Percentiles rank a stretch among this genome's conserved stretches.
These are phyloP conservation scores for Debaryomyces castellii DNA, from an alignment of 805 yeast genomes.

Conservation along the genomic window DNA sequence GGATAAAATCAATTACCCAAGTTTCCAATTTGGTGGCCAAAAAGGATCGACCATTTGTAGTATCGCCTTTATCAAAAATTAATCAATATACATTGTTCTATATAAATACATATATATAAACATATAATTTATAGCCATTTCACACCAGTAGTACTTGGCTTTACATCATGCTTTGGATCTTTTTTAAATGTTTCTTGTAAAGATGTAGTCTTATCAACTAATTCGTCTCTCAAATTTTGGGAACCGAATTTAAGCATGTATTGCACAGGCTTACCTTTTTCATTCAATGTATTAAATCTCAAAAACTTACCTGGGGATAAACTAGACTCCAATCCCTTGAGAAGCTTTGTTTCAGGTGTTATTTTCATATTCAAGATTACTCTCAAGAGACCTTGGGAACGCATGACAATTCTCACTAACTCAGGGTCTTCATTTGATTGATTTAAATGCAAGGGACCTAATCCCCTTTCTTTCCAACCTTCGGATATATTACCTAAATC, in stretches of 20 bases:
- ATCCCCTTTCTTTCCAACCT: conserved; percentile 97
- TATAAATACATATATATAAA: not conserved
- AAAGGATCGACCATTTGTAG: conserved; percentile 88
- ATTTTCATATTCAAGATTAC: conserved; percentile 79
- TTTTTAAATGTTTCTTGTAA: conserved; percentile 19
- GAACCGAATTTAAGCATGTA: conserved; percentile 75
- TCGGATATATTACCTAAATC: conserved; percentile 61
- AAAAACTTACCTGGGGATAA: conserved; percentile 80
- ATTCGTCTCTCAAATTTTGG: conserved; percentile 55
- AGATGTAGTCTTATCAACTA: conserved; percentile 51
- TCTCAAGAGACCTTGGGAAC: conserved; percentile 81
- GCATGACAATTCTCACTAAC: conserved; percentile 77
- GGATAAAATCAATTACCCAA: conserved; percentile 73
- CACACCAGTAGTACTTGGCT: not conserved
- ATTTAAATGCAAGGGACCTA: conserved; percentile 85
- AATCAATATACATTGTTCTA: conserved; percentile 2
- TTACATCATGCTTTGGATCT: not conserved
- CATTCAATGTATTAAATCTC: conserved; percentile 68
- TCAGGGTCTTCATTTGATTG: conserved; percentile 32
- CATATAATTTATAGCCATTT: not conserved
- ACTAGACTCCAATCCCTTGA: conserved; percentile 85
- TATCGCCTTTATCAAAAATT: conserved; percentile 62
- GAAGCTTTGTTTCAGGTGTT: conserved; percentile 56
- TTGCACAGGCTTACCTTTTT: conserved; percentile 68
- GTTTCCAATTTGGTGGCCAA: conserved; percentile 85